phyloP scores from a whole-genome alignment of 805 yeast species.

The Ogataea henricii region DNA sequence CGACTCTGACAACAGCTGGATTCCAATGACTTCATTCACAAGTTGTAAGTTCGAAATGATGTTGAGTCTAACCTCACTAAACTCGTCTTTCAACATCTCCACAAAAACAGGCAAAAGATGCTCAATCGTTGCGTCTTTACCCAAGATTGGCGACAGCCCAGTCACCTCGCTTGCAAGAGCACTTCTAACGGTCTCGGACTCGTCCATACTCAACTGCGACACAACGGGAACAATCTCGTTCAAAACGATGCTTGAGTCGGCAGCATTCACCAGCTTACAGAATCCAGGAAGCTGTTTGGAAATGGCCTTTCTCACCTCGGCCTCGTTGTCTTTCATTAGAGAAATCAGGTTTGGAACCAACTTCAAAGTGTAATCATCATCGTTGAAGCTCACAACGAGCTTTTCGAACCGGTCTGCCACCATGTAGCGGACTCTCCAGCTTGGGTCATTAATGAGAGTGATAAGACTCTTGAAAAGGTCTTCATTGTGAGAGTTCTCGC shows the following conservation, averaged over 20 bases:
- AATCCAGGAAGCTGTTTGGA: conserved; percentile 88
- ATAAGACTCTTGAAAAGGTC: conserved; percentile 67
- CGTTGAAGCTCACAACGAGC: conserved; percentile 65
- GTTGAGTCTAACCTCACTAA: conserved; percentile 92
- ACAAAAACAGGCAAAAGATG: conserved; percentile 83
- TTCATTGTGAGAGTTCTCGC: conserved; percentile 59
- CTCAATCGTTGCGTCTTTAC: conserved; percentile 81
- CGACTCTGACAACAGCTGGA: conserved; percentile 80
- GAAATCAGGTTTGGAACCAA: conserved; percentile 71
- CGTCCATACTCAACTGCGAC: conserved; percentile 82
- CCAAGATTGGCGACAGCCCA: conserved; percentile 80
- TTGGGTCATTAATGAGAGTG: conserved; percentile 78
- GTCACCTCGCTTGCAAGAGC: conserved; percentile 89
- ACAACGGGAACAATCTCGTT: conserved; percentile 80
- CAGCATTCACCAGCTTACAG: conserved; percentile 48
- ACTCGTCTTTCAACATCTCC: conserved; percentile 94
- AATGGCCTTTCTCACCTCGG: conserved; percentile 94
- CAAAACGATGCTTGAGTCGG: conserved; percentile 52
- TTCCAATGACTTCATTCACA: conserved; percentile 93
- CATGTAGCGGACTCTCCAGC: conserved; percentile 98
- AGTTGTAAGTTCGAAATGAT: conserved; percentile 89
- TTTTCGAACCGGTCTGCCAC: conserved; percentile 91
- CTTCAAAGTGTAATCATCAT: conserved; percentile 56
- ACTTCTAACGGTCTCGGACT: conserved; percentile 90
- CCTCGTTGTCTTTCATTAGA: conserved; percentile 88